Base-by-base conservation (phyloP, 306 rosid species). In the Pyrus bretschneideri region DNA sequence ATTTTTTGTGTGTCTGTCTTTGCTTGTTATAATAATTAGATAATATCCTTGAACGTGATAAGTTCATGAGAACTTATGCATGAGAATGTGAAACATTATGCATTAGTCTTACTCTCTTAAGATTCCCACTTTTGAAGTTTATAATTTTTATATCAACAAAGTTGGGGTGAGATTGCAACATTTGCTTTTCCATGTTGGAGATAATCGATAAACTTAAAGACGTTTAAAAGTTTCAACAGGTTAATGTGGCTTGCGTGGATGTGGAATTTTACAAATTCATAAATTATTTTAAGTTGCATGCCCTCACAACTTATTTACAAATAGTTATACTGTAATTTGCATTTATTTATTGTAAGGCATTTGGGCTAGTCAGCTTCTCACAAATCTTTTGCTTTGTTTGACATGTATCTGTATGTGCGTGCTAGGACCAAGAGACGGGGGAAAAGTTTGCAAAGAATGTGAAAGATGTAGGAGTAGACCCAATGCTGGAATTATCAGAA, bases 391-490 rank as follows among this genome's bases (percentile, higher is more conserved):
- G 60, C 61, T 12, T 67, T 74, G 9, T 38, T 60, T 61, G 57
- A 68, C 13, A 10, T 62, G 46, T 6, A 40, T 81, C 2, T 33
- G 66, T 70, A n/a, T 75, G 79, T 80, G 51, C 76, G 72, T 81
- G 64, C 73, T 79, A 88, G 94, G 90, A 52, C 45, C 87, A 81
- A 74, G 88, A 82, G 70, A 71, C 89, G 33, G 91, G 79, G 65
- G 23, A 15, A 12, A 78, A 51, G 27, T 68, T 74, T 29, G 82
- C 62, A 75, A 90, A 80, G 81, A 83, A 72, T 76, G 86, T 81
- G 79, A 88, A 87, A 80, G 89, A 88, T 52, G 90, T 55, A 2
- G 93, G 93, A 21, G 67, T 89, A 55, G 89, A 88, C 80, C 85
- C 98, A 71, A 88, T 87, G 89, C 83, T 83, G 33, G 91, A 70